Base-by-base conservation (phyloP, 495 filamentous ascomycete species). In the Aspergillus conjunctus region DNA sequence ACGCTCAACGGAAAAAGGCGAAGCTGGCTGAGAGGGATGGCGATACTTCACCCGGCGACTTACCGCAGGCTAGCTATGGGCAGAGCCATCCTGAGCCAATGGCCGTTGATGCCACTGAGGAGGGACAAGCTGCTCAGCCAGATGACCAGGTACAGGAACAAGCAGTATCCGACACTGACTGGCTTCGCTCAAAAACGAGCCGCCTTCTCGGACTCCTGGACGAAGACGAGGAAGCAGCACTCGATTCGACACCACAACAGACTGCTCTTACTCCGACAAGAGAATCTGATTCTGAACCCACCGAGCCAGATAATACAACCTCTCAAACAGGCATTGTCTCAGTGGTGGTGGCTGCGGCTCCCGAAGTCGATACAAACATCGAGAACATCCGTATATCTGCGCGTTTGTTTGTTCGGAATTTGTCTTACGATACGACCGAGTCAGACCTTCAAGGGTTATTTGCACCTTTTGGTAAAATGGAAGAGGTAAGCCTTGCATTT, bases 141-240 rank as follows among this genome's bases (percentile, higher is more conserved):
- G 68, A 72, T 33, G 61, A 66, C 8, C 58, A 73, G 15, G 55
- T 65, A 45, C 66, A 65, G 53, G 60, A 61, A 15, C 51, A 55
- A 45, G 33, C 63, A 18, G 65, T 72, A 34, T 73, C 74, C 11
- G 95, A 98, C 70, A 82, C 85, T 48, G 94, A 99, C 70, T 99
- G 94, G 94, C 80, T 97, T 51, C 87, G 94, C 43, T 95, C 90
- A 43, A 88, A 91, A 63, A 97, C 92, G n/a, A 97, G 87, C 71
- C 85, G 95, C 63, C 74, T 97, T 49, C 80, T 98, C 37, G 95
- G 92, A 68, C 77, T 98, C 20, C 78, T 91, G 20, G 91, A 93
- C 67, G 86, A 90, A 32, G 84, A 87, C 53, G 77, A 82, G 53
- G 71, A 75, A 41, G 70, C 70, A 31, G 76, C 77, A 9, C 73